These are phyloP conservation scores for Cercospora sesami DNA, from an alignment of 2,329 filamentous ascomycete species.

Conservation along the genomic window DNA sequence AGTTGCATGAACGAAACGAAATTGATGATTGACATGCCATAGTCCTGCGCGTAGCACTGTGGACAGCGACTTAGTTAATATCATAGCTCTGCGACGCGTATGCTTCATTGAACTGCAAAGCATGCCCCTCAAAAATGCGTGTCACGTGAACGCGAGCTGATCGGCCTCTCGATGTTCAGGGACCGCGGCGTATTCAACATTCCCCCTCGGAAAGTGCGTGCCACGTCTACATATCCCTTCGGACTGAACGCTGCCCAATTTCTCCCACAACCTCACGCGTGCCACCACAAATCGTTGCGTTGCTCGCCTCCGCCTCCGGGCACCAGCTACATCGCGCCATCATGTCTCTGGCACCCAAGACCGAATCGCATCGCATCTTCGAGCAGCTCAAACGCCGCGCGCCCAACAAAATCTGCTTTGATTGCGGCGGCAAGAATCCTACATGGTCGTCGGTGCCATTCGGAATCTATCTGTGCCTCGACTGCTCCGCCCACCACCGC, in stretches of 20 bases:
- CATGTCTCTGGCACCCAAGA: slow-evolving; percentile 76
- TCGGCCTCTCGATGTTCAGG: not conserved
- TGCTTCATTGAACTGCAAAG: not conserved
- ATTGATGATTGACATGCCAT: not conserved
- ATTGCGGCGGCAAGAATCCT: slow-evolving; percentile 95
- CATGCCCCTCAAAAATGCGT: not conserved
- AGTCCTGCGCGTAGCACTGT: not conserved
- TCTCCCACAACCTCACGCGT: not conserved
- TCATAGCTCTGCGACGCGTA: not conserved
- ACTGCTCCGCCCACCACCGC: slow-evolving; percentile 95
- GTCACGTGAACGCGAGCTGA: not conserved
- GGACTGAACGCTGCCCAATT: not conserved
- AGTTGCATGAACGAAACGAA: not conserved
- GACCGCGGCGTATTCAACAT: slow-evolving; percentile 2
- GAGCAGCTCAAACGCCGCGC: slow-evolving; percentile 93
- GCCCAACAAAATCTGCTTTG: slow-evolving; percentile 98
- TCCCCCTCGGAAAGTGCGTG: slow-evolving; percentile 1
- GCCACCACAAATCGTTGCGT: not conserved
- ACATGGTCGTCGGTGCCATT: slow-evolving; percentile 93
- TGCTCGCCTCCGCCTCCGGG: slow-evolving; percentile 4
- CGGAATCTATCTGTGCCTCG: slow-evolving; percentile 95
- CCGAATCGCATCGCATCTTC: slow-evolving; percentile 95
- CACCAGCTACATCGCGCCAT: slow-evolving; percentile 14
- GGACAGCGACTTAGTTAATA: not conserved
- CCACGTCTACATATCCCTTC: not conserved